Evolutionary conservation across 208 protist genomes (phyloP).

Genomic region (Crithidia expoeki): DNA sequence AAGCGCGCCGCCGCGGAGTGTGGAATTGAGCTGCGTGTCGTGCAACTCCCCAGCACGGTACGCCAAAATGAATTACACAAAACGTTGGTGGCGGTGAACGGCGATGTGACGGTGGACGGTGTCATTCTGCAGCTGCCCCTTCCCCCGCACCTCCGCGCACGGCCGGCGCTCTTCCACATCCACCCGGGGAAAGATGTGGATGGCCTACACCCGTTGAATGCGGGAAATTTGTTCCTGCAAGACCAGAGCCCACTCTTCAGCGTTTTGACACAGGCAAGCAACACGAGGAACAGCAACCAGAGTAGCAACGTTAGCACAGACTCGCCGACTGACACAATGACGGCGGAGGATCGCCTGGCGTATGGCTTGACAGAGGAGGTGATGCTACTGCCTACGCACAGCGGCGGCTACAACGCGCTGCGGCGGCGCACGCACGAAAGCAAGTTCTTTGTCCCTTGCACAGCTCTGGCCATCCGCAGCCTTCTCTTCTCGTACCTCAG

Average conservation of each 20-base stretch:
- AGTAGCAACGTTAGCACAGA: background rate
- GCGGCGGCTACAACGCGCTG: slow-evolving; percentile 29
- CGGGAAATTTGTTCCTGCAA: slow-evolving; percentile 78
- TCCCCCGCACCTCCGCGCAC: slow-evolving; percentile 88
- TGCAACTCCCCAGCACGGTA: slow-evolving; percentile 36
- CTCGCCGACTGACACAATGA: no score
- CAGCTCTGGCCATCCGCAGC: slow-evolving; percentile 59
- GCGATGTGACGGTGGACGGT: slow-evolving; percentile 45
- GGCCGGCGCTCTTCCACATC: slow-evolving; percentile 62
- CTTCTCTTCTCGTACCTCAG: slow-evolving; percentile 65
- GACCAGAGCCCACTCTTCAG: slow-evolving; percentile 54
- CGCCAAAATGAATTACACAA: slow-evolving; percentile 45
- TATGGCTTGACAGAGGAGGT: slow-evolving; percentile 17
- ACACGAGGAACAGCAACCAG: background rate
- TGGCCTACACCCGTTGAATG: slow-evolving; percentile 92
- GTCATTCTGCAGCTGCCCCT: slow-evolving; percentile 95
- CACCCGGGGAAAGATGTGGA: slow-evolving; percentile 91
- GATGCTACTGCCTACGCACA: slow-evolving; percentile 20
- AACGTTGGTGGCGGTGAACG: slow-evolving; percentile 44
- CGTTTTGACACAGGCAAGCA: background rate
- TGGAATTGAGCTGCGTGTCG: slow-evolving; percentile 47
- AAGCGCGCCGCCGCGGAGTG: slow-evolving; percentile 46
- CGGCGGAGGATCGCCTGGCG: background rate
- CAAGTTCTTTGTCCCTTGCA: slow-evolving; percentile 69
- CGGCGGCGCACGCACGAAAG: slow-evolving; percentile 48